These are phyloP conservation scores for Nakataea oryzae DNA, from an alignment of 2,329 filamentous ascomycete species.

Conservation along the genomic window DNA sequence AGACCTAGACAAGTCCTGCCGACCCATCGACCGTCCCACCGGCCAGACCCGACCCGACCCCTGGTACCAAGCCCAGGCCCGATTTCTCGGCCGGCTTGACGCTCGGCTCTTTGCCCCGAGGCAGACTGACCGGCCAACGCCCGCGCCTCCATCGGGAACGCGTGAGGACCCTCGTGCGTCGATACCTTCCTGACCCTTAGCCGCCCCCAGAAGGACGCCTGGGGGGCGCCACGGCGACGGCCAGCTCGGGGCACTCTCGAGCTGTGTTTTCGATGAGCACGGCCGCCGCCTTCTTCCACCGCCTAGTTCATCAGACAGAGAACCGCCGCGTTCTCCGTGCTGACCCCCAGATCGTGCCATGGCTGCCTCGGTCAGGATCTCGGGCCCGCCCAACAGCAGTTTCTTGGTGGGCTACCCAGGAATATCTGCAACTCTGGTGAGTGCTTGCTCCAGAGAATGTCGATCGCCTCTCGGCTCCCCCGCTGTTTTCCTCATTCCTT, in stretches of 20 bases:
- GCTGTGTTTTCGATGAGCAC: slow-evolving; percentile 2
- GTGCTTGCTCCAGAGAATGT: slow-evolving; percentile 25
- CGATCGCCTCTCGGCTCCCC: slow-evolving; percentile 1
- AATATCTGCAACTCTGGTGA: slow-evolving; percentile 91
- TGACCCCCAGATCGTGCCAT: slow-evolving; percentile 9
- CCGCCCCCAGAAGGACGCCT: no score
- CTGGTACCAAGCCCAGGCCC: neutral
- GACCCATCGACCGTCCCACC: neutral
- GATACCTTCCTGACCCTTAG: neutral
- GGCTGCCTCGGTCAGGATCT: slow-evolving; percentile 70
- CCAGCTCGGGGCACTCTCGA: neutral
- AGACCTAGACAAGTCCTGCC: no score
- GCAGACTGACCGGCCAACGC: neutral
- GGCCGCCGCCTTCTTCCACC: neutral
- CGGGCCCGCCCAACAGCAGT: slow-evolving; percentile 91
- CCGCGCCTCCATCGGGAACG: neutral
- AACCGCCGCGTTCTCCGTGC: neutral
- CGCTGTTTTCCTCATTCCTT: no score
- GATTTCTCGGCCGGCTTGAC: neutral
- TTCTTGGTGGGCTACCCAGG: slow-evolving; percentile 96
- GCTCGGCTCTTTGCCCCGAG: neutral
- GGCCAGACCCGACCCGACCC: neutral
- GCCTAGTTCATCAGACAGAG: neutral
- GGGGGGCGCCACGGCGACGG: neutral
- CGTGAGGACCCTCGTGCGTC: neutral